phyloP scores from a whole-genome alignment of 2,329 filamentous ascomycete genomes.

The Xylaria sp. region DNA sequence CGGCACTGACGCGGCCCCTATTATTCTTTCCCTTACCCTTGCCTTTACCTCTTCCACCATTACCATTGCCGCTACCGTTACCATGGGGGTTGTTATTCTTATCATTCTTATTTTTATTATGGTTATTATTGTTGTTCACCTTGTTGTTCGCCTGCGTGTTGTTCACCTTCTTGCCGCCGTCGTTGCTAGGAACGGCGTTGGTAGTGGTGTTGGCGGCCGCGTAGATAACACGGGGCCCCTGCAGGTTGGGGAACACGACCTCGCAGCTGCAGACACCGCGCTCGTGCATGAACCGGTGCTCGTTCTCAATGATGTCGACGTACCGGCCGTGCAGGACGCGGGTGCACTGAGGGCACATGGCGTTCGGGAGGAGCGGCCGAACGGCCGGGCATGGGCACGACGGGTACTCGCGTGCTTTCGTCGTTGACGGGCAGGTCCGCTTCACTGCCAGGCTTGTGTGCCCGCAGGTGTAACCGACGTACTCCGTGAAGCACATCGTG shows the following conservation, averaged over 20 bases:
- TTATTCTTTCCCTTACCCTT: neutral
- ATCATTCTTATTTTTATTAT: neutral
- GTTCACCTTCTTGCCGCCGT: too few relatives aligned
- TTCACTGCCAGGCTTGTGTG: slow-evolving; percentile 47
- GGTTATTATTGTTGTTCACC: neutral
- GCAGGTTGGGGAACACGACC: slow-evolving; percentile 41
- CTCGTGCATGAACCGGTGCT: slow-evolving; percentile 50
- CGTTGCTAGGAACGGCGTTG: too few relatives aligned
- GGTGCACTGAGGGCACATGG: slow-evolving; percentile 44
- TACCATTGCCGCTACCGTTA: neutral
- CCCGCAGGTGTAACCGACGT: slow-evolving; percentile 50
- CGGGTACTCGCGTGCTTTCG: slow-evolving; percentile 40
- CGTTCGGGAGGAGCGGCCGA: slow-evolving; percentile 36
- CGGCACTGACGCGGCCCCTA: too few relatives aligned
- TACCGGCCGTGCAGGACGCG: slow-evolving; percentile 44
- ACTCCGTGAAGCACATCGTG: slow-evolving; percentile 52
- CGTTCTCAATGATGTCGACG: slow-evolving; percentile 44
- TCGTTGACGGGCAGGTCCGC: slow-evolving; percentile 48
- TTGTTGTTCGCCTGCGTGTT: too few relatives aligned
- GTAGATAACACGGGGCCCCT: slow-evolving; percentile 37
- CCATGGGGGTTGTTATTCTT: neutral
- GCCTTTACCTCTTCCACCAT: neutral
- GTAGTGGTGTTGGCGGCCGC: neutral
- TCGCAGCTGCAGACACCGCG: slow-evolving; percentile 46
- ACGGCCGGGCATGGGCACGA: slow-evolving; percentile 37